phyloP scores from a whole-genome alignment of 129 eudicot genomes.

The Artemisia argyi region DNA sequence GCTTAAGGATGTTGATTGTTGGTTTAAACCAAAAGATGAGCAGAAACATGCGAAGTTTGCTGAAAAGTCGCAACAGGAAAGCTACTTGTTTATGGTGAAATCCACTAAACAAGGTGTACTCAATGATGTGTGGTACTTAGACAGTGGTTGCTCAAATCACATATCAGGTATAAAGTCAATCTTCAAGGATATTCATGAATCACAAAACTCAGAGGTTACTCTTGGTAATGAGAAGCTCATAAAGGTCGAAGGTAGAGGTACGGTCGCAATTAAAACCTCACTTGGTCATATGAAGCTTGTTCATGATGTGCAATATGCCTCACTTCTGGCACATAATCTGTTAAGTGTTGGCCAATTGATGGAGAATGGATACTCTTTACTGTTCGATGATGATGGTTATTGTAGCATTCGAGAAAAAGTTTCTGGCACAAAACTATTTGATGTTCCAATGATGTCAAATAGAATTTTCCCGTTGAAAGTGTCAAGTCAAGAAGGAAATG shows the following conservation, averaged over 20 bases:
- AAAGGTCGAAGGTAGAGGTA: not conserved
- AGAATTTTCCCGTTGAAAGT: slow-evolving; percentile 14
- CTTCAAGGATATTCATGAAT: not conserved
- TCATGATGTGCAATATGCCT: not conserved
- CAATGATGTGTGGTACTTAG: not conserved
- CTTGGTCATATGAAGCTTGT: not conserved
- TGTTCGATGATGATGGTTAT: slow-evolving; percentile 7
- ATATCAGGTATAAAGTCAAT: not conserved
- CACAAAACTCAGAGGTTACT: not conserved
- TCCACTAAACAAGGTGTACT: too few species aligned
- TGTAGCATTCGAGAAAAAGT: not conserved
- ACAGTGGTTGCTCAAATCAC: not conserved
- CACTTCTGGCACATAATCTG: slow-evolving; percentile 9
- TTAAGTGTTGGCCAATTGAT: slow-evolving; percentile 14
- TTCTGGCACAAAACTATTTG: not conserved
- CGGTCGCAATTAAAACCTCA: not conserved
- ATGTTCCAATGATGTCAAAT: not conserved
- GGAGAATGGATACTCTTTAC: not conserved
- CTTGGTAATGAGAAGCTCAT: not conserved
- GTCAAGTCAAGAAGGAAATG: not conserved
- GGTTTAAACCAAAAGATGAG: too few species aligned
- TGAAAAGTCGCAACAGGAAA: not conserved
- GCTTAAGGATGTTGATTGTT: too few species aligned
- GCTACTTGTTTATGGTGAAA: too few species aligned
- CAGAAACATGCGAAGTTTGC: too few species aligned